Base-by-base conservation (phyloP, 306 rosid genomes). In the Prunus persica region DNA sequence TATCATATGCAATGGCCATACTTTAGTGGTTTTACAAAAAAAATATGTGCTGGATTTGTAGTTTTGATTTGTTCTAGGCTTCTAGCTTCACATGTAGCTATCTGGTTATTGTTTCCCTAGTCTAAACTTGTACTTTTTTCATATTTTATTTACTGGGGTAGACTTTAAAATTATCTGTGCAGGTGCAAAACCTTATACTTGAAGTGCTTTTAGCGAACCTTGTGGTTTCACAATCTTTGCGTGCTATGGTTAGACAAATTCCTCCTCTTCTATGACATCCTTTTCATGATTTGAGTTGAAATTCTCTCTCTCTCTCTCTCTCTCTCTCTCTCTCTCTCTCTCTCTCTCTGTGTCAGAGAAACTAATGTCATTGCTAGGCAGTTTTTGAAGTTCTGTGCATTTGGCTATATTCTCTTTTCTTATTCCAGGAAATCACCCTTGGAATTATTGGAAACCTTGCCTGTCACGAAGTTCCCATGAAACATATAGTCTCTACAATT, bases 401-500 rank as follows among this genome's bases (percentile, higher is more conserved):
- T 67, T 73, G 32, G 14, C 66, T 80, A 24, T 79, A 67, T 75
- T 82, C 77, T 62, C 16, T 78, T 79, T 58, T 79, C 52, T 38
- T 80, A 73, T 67, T 81, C 76, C 86, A 95, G 98, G 98, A 95
- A 78, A 89, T 92, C 80, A 55, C 80, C 82, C 79, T 89, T 41
- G 98, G 97, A 75, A 89, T 95, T 73, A 82, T 93, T 57, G 97
- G 96, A 80, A 95, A 95, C 85, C 91, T 92, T 66, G 95, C 96
- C 56, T 95, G 97, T 83, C 96, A 95, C 56, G 92, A 92, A 79
- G 84, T 73, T 81, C 91, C 81, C 19, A 80, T 89, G 92, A 83
- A 85, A 78, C 84, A 22, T 58, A 68, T 95, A 75, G 80, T 85
- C 76, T 79, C 87, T 4, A 84, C 88, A 71, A 80, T 86, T 64